Conservation (phyloP, 768 basidiomycete genomes). For the Mycena maculata region DNA sequence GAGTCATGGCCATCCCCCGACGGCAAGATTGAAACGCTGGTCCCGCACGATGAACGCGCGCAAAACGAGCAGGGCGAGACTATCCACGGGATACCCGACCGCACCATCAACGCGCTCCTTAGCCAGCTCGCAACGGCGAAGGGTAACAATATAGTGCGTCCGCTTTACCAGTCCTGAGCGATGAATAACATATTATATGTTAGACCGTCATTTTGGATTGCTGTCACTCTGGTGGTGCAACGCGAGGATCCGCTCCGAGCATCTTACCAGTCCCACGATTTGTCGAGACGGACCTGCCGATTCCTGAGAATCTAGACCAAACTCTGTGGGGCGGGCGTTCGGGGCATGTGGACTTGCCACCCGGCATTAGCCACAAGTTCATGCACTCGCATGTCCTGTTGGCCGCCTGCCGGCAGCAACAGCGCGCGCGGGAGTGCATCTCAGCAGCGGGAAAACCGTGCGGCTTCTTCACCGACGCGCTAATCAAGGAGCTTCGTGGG, state of each 20-base stretch:
- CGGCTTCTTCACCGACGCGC: conserved; percentile 32
- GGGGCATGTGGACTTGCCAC: conserved; percentile 7
- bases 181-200: not conserved
- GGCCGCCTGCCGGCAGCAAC: conserved; percentile 30
- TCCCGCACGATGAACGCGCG: conserved; percentile 23
- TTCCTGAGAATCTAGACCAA: conserved; percentile 23
- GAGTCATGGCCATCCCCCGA: conserved; percentile 18
- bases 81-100: conserved; percentile 31
- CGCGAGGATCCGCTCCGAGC: not conserved
- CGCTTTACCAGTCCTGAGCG: not conserved
- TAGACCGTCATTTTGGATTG: conserved; percentile 34
- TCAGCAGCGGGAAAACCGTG: conserved; percentile 17
- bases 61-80: not conserved
- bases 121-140: conserved; percentile 24
- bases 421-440: conserved; percentile 30
- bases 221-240: conserved; percentile 16
- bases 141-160: conserved; percentile 31
- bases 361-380: conserved; percentile 14
- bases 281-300: conserved; percentile 16
- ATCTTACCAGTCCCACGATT: conserved; percentile 15
- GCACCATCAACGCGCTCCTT: conserved; percentile 25
- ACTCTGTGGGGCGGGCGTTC: not conserved
- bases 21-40: conserved; percentile 24
- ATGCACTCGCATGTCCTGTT: conserved; percentile 35
- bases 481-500: conserved; percentile 20